Evolutionary conservation across 2,329 filamentous ascomycete species (phyloP).

Genomic region (Alternaria infectoria): DNA sequence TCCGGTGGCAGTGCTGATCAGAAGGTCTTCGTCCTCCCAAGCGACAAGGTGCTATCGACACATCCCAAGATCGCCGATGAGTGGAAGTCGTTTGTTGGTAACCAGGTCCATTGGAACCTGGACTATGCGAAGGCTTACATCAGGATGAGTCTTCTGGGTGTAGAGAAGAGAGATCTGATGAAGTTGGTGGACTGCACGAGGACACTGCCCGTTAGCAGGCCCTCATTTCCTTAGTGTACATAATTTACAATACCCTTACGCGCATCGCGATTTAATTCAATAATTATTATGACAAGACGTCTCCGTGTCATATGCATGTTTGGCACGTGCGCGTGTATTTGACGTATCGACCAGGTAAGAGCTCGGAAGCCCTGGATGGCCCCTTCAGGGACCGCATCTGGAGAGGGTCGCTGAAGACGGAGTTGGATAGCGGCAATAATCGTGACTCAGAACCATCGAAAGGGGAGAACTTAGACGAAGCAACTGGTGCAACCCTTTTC

Average conservation of each 20-base stretch:
- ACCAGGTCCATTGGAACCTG: conserved; percentile 39
- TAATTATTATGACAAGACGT: background rate
- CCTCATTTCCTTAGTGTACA: conserved; percentile 7
- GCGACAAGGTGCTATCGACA: conserved; percentile 31
- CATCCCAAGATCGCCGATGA: conserved; percentile 38
- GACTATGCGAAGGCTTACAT: conserved; percentile 43
- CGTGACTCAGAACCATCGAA: background rate
- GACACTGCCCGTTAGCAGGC: conserved; percentile 33
- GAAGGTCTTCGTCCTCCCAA: conserved; percentile 40
- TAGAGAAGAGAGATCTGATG: conserved; percentile 28
- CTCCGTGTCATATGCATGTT: background rate
- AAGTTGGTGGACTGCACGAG: conserved; percentile 36
- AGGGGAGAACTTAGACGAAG: background rate
- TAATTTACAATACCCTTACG: background rate
- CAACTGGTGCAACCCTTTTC: too few species aligned
- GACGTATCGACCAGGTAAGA: background rate
- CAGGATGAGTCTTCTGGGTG: conserved; percentile 38
- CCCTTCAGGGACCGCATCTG: background rate
- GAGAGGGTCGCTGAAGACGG: background rate
- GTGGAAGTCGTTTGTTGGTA: conserved; percentile 32
- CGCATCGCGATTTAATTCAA: background rate
- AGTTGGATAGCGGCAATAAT: background rate
- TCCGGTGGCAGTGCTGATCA: conserved; percentile 15
- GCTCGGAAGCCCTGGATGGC: background rate
- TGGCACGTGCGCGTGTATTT: background rate